Evolutionary conservation across 768 basidiomycete genomes (phyloP).

Genomic region (Hygrocybe coccinea): DNA sequence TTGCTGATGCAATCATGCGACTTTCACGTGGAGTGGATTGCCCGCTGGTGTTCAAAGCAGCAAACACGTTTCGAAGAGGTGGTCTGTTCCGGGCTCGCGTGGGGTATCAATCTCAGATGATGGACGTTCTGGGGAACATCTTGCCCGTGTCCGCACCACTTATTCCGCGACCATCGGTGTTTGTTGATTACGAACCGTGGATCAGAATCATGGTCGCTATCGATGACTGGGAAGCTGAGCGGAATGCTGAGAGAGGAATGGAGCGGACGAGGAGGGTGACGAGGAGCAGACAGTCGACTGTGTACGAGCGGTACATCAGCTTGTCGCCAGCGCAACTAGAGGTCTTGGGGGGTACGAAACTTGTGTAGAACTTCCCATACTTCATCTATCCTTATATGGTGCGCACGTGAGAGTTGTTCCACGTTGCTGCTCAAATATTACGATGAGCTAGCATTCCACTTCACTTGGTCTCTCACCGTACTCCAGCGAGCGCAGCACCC

Average conservation of each 20-base stretch:
- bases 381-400: conserved; percentile 6
- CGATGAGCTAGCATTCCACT: no score
- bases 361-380: no score
- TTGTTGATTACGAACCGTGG: conserved; percentile 68
- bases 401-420: conserved; percentile 25
- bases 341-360: conserved; percentile 26
- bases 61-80: conserved; percentile 31
- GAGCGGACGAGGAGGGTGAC: conserved; percentile 42
- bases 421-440: conserved; percentile 4
- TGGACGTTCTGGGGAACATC: conserved; percentile 45
- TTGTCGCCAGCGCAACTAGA: conserved; percentile 36
- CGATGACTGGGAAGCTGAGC: conserved; percentile 54
- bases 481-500: neutral
- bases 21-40: conserved; percentile 43
- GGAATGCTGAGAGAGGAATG: conserved; percentile 17
- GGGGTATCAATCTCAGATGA: conserved; percentile 40
- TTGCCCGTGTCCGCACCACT: conserved; percentile 34
- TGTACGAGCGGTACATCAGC: conserved; percentile 42
- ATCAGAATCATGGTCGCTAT: conserved; percentile 57
- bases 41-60: conserved; percentile 28
- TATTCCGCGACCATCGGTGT: conserved; percentile 43
- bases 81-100: conserved; percentile 40
- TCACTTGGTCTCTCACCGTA: no score
- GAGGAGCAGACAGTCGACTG: conserved; percentile 48
- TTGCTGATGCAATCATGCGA: conserved; percentile 43